Evolutionary conservation across 202 grass and related monocot genomes (phyloP).

Genomic region (Setaria italica): DNA sequence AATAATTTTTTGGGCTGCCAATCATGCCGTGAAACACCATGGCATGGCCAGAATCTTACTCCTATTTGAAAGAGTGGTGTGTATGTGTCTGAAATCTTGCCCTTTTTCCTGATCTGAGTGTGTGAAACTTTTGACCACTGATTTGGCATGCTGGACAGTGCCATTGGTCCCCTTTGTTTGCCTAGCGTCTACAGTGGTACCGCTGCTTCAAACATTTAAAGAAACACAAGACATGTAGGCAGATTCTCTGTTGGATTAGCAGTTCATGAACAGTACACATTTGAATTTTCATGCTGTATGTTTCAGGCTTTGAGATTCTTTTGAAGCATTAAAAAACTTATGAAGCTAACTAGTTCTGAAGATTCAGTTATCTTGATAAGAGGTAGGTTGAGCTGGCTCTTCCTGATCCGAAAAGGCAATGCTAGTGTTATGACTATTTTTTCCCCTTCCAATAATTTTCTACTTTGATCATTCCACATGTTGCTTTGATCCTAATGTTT

Average conservation of each 20-base stretch:
- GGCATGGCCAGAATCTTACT: slow-evolving; percentile 57
- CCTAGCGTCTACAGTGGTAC: slow-evolving; percentile 9
- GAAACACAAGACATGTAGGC: background rate
- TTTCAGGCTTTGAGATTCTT: background rate
- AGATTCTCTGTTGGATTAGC: background rate
- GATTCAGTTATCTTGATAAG: background rate
- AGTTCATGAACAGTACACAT: background rate
- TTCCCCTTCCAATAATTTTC: background rate
- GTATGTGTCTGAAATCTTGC: slow-evolving; percentile 14
- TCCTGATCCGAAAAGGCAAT: background rate
- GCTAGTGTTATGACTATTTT: background rate
- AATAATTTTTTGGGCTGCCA: slow-evolving; percentile 53
- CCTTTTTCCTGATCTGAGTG: slow-evolving; percentile 26
- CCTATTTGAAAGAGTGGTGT: slow-evolving; percentile 48
- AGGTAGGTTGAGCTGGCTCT: background rate
- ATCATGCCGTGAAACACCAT: slow-evolving; percentile 48
- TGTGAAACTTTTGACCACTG: slow-evolving; percentile 50
- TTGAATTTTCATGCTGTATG: background rate
- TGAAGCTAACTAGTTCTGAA: background rate
- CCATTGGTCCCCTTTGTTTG: slow-evolving; percentile 29
- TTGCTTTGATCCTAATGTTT: background rate
- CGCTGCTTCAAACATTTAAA: slow-evolving; percentile 30
- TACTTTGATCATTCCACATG: background rate
- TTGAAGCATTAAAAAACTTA: background rate
- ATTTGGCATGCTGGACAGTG: slow-evolving; percentile 46